These are phyloP conservation scores for Elaeis oleifera DNA, from an alignment of 202 grass and related monocot genomes.

Conservation along the genomic window DNA sequence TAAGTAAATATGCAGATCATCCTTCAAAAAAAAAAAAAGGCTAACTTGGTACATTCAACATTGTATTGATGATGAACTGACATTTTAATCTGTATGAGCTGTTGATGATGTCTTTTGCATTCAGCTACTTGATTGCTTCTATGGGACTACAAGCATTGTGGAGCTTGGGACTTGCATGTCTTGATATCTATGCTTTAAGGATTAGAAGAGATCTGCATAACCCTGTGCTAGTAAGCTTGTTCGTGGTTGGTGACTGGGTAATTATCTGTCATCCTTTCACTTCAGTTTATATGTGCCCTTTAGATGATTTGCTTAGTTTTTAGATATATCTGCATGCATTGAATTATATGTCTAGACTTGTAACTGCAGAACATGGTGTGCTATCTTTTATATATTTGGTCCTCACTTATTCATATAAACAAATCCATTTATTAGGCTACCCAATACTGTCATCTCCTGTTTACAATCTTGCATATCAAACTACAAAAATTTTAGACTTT, in stretches of 20 bases:
- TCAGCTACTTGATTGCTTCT: constrained; percentile 88
- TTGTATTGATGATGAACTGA: neutral
- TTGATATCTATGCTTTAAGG: constrained; percentile 73
- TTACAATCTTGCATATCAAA: too few relatives aligned
- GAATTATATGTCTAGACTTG: too few relatives aligned
- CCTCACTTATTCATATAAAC: too few relatives aligned
- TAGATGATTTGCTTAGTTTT: too few relatives aligned
- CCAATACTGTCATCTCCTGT: too few relatives aligned
- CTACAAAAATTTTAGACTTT: too few relatives aligned
- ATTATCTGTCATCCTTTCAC: constrained; percentile 10
- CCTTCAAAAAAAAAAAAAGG: neutral
- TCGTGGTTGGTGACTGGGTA: constrained; percentile 96
- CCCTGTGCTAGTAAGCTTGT: constrained; percentile 75
- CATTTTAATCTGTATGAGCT: neutral
- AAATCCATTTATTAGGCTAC: too few relatives aligned
- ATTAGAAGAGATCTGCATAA: constrained; percentile 57
- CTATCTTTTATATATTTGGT: too few relatives aligned
- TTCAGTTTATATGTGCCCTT: neutral
- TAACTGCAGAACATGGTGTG: too few relatives aligned
- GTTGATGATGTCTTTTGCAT: constrained; percentile 7
- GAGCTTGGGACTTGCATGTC: constrained; percentile 84
- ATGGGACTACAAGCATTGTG: constrained; percentile 88
- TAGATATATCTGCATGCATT: too few relatives aligned
- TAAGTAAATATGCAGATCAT: neutral
- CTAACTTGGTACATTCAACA: neutral